Conservation (phyloP, 75 land plant genomes). For the Picea sitchensis region DNA sequence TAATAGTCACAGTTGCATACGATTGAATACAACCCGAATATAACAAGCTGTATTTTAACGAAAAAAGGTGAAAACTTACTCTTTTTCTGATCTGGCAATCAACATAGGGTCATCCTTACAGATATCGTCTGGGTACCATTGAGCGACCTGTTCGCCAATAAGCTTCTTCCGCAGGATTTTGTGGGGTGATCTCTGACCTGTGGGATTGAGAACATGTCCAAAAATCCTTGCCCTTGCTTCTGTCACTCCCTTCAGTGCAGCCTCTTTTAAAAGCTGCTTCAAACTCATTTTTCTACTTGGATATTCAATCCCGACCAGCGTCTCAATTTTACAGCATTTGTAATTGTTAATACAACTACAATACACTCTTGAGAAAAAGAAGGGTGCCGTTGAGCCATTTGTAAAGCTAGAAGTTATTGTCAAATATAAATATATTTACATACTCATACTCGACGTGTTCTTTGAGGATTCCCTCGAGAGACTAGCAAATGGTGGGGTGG, state of each 20-base stretch:
- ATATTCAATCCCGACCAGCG: not conserved
- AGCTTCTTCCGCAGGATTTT: constrained; percentile 82
- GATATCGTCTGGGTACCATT: constrained; percentile 81
- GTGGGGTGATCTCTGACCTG: constrained; percentile 73
- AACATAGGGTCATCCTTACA: constrained; percentile 62
- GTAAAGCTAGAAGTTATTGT: too few species aligned
- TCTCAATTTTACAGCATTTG: too few species aligned
- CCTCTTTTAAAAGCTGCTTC: constrained; percentile 35
- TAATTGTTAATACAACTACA: too few species aligned
- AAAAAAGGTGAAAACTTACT: constrained; percentile 33
- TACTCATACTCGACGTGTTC: too few species aligned
- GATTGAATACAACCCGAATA: not conserved
- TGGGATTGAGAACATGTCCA: constrained; percentile 78
- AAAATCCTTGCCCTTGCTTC: constrained; percentile 89
- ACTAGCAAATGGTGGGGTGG: too few species aligned
- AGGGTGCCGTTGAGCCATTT: too few species aligned
- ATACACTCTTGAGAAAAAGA: too few species aligned
- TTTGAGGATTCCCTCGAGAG: too few species aligned
- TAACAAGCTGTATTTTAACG: constrained; percentile 15
- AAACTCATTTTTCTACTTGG: constrained; percentile 13
- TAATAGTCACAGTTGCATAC: not conserved
- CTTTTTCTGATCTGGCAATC: constrained; percentile 42
- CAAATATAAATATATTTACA: too few species aligned
- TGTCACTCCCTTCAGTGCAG: constrained; percentile 48
- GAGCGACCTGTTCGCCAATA: constrained; percentile 70